Base-by-base conservation (phyloP, 1,139 yeast genomes). In the Lodderomyces oxycetoniae region DNA sequence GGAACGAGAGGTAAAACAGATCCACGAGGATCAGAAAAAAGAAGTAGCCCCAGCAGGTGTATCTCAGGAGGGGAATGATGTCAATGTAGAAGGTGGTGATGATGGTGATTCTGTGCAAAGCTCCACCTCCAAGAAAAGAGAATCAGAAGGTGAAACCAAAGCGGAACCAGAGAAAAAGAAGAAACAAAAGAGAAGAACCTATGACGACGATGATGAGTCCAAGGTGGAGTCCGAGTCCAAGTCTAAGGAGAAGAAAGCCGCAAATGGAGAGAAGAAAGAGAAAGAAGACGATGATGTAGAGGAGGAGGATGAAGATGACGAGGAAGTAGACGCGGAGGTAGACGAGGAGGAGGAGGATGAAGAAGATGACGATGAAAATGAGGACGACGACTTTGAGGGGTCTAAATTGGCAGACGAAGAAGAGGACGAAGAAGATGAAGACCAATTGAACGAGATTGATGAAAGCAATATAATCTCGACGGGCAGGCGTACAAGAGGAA, bases 401-500 rank as follows among this genome's bases (percentile, higher is more conserved):
- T 26, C 19, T 11, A 81, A 71, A 26, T 74, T 68, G 30, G 63
- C 59, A 2, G 55, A 48, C 7, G 71, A 55, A 4, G 62, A 55
- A 28, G 74, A 70, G n/a, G 82, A 76, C 16, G 77, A 70, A 15
- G 76, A 67, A 25, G 93, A 79, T 26, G 95, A 85, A 28, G 95
- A 86, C 49, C 93, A 83, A 48, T 67, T 87, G 48, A 75, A 75
- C 12, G 96, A 85, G 57, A 86, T 89, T 48, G 96, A 88, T 53
- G 71, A 82, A 28, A 66, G 89, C 31, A 89, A 89, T 58, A 88
- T 88, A 53, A 85, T 88, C 43, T 70, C 83, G 17, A 67, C 79
- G 17, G 95, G 95, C 10, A 75, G 95, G 59, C 83, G 97, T 66
- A 87, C 96, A 9, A 77, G 96, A 48, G 95, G 96, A 14, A 84